A percentile compares a stretch with the other conserved stretches of the same genome.
Conservation (phyloP, 2,329 filamentous ascomycete species). For the Pyrenophora seminiperda region DNA sequence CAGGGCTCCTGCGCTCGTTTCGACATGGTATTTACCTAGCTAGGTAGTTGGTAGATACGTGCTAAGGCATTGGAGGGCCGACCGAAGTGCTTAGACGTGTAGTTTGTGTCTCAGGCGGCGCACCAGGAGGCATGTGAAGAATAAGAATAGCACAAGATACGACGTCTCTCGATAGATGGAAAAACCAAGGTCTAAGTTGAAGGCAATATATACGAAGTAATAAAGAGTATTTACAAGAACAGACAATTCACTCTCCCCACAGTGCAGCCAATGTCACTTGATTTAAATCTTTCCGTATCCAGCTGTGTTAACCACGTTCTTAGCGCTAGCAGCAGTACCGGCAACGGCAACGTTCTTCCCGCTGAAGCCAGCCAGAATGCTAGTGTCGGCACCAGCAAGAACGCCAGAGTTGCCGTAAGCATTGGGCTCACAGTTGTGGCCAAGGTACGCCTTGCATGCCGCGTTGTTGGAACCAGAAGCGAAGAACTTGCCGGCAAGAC, state of each 20-base stretch:
- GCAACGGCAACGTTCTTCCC: constrained; percentile 60
- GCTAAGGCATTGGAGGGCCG: too few relatives aligned
- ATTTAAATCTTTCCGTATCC: constrained; percentile 33
- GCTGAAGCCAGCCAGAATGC: constrained; percentile 57
- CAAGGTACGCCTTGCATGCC: constrained; percentile 54
- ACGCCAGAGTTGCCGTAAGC: constrained; percentile 35
- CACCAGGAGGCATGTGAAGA: too few relatives aligned
- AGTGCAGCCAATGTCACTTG: too few relatives aligned
- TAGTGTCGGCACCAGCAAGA: constrained; percentile 49
- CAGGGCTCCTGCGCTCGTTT: too few relatives aligned
- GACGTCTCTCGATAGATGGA: too few relatives aligned
- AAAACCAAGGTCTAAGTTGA: too few relatives aligned
- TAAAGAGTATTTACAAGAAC: background rate
- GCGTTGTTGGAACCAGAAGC: constrained; percentile 46
- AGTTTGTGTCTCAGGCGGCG: too few relatives aligned
- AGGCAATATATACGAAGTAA: background rate
- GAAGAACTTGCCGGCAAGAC: constrained; percentile 52
- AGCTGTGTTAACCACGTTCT: constrained; percentile 29
- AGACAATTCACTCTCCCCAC: too few relatives aligned
- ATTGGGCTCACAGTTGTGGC: constrained; percentile 59
- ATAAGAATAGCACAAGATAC: too few relatives aligned
- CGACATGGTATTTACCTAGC: too few relatives aligned
- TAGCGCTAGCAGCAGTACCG: constrained; percentile 18
- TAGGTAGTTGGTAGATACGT: too few relatives aligned
- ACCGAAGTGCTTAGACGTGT: too few relatives aligned